Base-by-base conservation (phyloP, 1,139 yeast species). In the Yamadazyma kanchanaburiensis region DNA sequence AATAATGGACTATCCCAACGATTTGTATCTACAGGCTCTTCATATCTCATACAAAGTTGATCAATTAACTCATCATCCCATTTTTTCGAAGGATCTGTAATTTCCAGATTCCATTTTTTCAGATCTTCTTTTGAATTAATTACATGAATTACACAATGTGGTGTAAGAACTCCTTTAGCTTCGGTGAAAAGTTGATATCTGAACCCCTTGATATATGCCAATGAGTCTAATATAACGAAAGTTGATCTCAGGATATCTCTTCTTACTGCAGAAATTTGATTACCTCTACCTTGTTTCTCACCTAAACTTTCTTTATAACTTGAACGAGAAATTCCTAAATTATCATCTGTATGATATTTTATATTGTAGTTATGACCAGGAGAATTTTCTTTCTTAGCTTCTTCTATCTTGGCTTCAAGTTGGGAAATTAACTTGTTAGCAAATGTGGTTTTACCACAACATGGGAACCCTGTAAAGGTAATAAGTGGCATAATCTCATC, bases 1-100 rank as follows among this genome's bases (percentile, higher is more conserved):
- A 87, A 82, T 39, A 89, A 60, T 2, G 99, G 99, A 4, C 95
- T 78, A 52, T 91, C 99, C 98, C 98, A 91, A 37, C 96, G 65
- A 22, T 82, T 76, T 49, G 76, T 74, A 13, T 80, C 79, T 48
- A 86, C 84, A 1, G 99, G 99, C 53, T 91, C 98, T 55, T 91
- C 98, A 49, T 81, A 94, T 40, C 98, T 59, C 77, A 88, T 84
- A 4, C 78, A 72, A 39, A 91, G 60, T 32, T 83, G 91, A 14
- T 70, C 70, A 27, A 89, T 64, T 28, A 87, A 57, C 22, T 74
- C 81, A 2, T 66, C 69, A 21, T 77, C 81, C 97, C 97, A 89
- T 26, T 63, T 58, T 19, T 58, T 55, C 0, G 43, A 24, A 2
- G 31, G 33, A 11, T 31, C 33, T 4, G 29, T 23, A 12, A 21